These are phyloP conservation scores for Lodderomyces orthopsilosis DNA, from an alignment of 1,139 yeast genomes.

Conservation along the genomic window DNA sequence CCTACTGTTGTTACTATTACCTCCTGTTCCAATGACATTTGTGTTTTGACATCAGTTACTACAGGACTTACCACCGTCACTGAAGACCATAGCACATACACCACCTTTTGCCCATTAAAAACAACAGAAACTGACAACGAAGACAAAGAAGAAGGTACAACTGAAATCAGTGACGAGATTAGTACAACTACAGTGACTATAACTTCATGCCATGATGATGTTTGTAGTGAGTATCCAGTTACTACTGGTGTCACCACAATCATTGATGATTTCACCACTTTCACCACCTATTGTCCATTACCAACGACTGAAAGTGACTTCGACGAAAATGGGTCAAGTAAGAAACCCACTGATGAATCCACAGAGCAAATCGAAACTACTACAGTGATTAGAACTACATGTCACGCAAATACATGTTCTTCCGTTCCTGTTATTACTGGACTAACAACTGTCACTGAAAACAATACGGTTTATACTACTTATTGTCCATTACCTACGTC, in stretches of 20 bases:
- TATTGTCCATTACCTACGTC: slow-evolving; percentile 13
- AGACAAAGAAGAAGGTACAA: slow-evolving; percentile 3
- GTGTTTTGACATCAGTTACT: slow-evolving; percentile 30
- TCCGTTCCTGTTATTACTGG: slow-evolving; percentile 35
- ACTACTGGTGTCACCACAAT: slow-evolving; percentile 32
- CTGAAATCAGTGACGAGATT: slow-evolving; percentile 31
- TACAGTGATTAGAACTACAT: slow-evolving; percentile 49
- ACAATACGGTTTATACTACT: slow-evolving; percentile 12
- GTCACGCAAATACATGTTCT: slow-evolving; percentile 33
- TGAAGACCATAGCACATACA: slow-evolving; percentile 25
- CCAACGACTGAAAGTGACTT: background rate
- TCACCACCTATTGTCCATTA: slow-evolving; percentile 35
- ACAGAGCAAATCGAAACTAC: slow-evolving; percentile 24
- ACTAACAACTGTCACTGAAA: slow-evolving; percentile 30
- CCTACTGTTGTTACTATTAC: slow-evolving; percentile 46
- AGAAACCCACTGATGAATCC: slow-evolving; percentile 7
- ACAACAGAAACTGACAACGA: background rate
- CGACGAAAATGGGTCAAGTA: background rate
- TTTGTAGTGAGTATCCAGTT: slow-evolving; percentile 29
- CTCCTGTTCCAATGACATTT: slow-evolving; percentile 38
- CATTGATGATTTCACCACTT: slow-evolving; percentile 24
- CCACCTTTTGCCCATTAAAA: slow-evolving; percentile 32
- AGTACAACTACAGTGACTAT: slow-evolving; percentile 38
- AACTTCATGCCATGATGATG: slow-evolving; percentile 43
- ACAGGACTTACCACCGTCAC: slow-evolving; percentile 31